These are phyloP conservation scores for Xylaria cubensis DNA, from an alignment of 495 filamentous ascomycete species.

Conservation along the genomic window DNA sequence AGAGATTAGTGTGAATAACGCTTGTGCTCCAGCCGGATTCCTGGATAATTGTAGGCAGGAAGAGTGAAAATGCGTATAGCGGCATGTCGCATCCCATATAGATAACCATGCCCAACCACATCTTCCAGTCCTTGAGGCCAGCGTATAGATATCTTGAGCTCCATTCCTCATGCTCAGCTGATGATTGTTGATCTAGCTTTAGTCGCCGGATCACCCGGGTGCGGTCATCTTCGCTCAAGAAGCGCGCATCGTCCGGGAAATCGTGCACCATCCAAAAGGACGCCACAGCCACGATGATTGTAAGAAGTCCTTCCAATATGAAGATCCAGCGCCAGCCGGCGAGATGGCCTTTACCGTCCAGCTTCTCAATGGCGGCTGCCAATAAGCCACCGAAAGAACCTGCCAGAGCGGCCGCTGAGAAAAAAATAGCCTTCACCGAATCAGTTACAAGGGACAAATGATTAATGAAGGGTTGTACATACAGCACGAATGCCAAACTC, in stretches of 20 bases:
- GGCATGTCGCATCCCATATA: constrained; percentile 80
- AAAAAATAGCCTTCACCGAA: constrained; percentile 74
- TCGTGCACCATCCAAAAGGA: constrained; percentile 90
- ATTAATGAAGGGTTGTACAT: not conserved
- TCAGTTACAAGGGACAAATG: not conserved
- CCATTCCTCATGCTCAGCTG: constrained; percentile 81
- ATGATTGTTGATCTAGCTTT: constrained; percentile 75
- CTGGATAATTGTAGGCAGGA: constrained; percentile 84
- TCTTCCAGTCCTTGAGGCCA: constrained; percentile 86
- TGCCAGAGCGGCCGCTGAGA: constrained; percentile 82
- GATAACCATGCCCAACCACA: constrained; percentile 74
- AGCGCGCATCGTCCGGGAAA: constrained; percentile 83
- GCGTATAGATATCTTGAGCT: constrained; percentile 77
- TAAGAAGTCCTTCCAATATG: constrained; percentile 77
- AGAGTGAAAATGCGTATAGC: constrained; percentile 90
- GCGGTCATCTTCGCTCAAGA: constrained; percentile 75
- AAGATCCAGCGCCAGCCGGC: constrained; percentile 89
- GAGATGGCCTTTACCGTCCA: constrained; percentile 72
- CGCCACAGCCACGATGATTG: constrained; percentile 72
- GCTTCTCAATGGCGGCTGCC: constrained; percentile 76
- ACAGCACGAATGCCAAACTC: constrained; percentile 72
- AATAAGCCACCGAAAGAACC: constrained; percentile 88
- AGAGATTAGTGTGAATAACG: constrained; percentile 73
- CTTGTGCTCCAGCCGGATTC: constrained; percentile 69
- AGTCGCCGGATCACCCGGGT: constrained; percentile 76